Evolutionary conservation across 129 eudicot genomes (phyloP).

Genomic region (Centaurea solstitialis): DNA sequence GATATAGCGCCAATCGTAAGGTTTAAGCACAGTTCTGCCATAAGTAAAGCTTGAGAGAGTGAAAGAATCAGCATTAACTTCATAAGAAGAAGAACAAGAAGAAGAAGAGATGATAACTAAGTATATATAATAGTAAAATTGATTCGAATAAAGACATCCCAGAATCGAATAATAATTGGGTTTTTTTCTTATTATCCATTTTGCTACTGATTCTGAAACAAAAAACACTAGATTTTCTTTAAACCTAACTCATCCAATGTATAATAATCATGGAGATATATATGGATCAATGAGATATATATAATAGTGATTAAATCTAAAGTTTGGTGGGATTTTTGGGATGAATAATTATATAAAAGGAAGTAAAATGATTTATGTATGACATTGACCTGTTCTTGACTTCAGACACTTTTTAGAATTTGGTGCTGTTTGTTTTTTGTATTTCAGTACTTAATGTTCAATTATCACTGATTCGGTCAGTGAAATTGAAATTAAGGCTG

Average conservation of each 20-base stretch:
- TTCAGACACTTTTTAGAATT: neutral
- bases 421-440: too few species aligned
- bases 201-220: constrained; percentile 21
- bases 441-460: too few species aligned
- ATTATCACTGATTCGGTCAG: too few species aligned
- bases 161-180: constrained; percentile 35
- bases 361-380: neutral
- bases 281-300: constrained; percentile 1
- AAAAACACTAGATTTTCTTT: neutral
- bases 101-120: constrained; percentile 8
- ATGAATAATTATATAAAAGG: neutral
- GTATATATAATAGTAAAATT: constrained; percentile 20
- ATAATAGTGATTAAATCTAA: neutral
- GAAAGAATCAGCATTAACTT: constrained; percentile 48
- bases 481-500: too few species aligned
- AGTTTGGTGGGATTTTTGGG: constrained; percentile 18
- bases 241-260: neutral
- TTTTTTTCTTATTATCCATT: constrained; percentile 39
- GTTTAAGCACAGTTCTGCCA: constrained; percentile 70
- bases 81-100: constrained; percentile 23
- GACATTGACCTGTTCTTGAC: constrained; percentile 24
- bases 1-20: constrained; percentile 88
- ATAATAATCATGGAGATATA: constrained; percentile 1
- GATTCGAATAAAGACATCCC: constrained; percentile 42
- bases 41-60: constrained; percentile 78